A percentile compares a stretch with the other conserved stretches of the same genome.
Evolutionary conservation across 768 basidiomycete genomes (phyloP).

Genomic region (Amanita rubescens): DNA sequence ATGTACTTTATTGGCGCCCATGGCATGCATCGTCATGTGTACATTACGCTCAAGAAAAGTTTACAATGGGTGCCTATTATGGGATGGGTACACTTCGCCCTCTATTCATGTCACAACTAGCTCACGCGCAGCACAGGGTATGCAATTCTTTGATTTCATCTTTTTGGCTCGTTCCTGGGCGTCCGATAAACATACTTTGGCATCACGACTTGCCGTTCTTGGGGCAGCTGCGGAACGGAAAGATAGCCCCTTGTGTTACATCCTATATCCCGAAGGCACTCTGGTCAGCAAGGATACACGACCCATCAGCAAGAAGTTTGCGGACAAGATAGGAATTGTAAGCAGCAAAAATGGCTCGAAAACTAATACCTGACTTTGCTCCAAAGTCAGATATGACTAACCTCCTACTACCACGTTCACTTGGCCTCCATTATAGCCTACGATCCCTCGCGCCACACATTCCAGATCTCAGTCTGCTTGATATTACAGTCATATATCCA

Average conservation of each 20-base stretch:
- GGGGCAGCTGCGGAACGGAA: slow-evolving; percentile 62
- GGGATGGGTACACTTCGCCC: slow-evolving; percentile 62
- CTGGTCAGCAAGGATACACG: slow-evolving; percentile 83
- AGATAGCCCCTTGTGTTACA: slow-evolving; percentile 67
- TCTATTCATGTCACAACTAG: not conserved
- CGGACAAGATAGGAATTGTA: slow-evolving; percentile 84
- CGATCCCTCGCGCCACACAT: slow-evolving; percentile 74
- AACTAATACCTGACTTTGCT: not conserved
- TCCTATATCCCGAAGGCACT: slow-evolving; percentile 95
- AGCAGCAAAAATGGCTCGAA: slow-evolving; percentile 25
- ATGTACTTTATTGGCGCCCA: slow-evolving; percentile 62
- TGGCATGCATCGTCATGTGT: slow-evolving; percentile 61
- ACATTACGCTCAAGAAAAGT: slow-evolving; percentile 90
- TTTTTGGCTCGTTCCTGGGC: slow-evolving; percentile 91
- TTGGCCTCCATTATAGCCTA: slow-evolving; percentile 81
- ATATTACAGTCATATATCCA: slow-evolving; percentile 88
- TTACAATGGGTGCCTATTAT: slow-evolving; percentile 78
- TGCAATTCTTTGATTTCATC: slow-evolving; percentile 93
- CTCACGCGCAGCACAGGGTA: slow-evolving; percentile 44
- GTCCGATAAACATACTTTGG: slow-evolving; percentile 65
- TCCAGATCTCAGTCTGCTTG: slow-evolving; percentile 73
- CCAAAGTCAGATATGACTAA: slow-evolving; percentile 70
- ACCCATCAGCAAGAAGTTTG: slow-evolving; percentile 80
- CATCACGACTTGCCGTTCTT: slow-evolving; percentile 56
- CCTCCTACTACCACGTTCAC: slow-evolving; percentile 85